Base-by-base conservation (phyloP, 345 rosid species). In the Pistacia integerrima region DNA sequence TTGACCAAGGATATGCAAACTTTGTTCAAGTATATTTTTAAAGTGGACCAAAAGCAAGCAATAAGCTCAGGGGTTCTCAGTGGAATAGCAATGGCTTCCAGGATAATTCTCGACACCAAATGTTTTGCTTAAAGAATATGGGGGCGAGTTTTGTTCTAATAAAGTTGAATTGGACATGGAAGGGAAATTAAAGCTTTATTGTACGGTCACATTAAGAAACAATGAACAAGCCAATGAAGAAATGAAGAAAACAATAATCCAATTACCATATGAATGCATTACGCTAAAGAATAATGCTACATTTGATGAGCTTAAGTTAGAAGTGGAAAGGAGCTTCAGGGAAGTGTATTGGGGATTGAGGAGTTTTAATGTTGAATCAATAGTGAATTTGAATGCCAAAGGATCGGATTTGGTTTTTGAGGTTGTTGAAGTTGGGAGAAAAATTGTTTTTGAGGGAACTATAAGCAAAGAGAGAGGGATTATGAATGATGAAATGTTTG, bases 341-440 rank as follows among this genome's bases (percentile, higher is more conserved):
- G 96, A 93, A 55, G 57, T 90, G 28, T 90, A 95, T 10, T 88
- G 94, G 97, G 93, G 92, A 69, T 75, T 93, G 68, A 87, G 85
- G 75, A 81, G 82, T 54, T 81, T 92, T 0, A 64, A 38, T 0
- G 84, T 85, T 2, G 94, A 88, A 67, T 85, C 89, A 0, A 18
- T 85, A 7, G 74, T 59, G 69, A 86, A 89, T 81, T 49, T 81
- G 83, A 85, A 81, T 46, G 77, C 67, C 44, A 81, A 77, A 36
- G 90, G 84, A 13, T 70, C 18, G 6, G 89, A 85, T 71, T 66
- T 69, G 76, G 89, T 90, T n/a, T 73, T 61, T 5, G 86, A 86
- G 54, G 14, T 70, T 1, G 85, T 87, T 49, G 88, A 82, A 76
- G 84, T 79, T 59, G 91, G 92, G 30, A 83, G 72, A 30, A 84